phyloP scores from a whole-genome alignment of 352 stramenopile species.

The Globisporangium spiculum region DNA sequence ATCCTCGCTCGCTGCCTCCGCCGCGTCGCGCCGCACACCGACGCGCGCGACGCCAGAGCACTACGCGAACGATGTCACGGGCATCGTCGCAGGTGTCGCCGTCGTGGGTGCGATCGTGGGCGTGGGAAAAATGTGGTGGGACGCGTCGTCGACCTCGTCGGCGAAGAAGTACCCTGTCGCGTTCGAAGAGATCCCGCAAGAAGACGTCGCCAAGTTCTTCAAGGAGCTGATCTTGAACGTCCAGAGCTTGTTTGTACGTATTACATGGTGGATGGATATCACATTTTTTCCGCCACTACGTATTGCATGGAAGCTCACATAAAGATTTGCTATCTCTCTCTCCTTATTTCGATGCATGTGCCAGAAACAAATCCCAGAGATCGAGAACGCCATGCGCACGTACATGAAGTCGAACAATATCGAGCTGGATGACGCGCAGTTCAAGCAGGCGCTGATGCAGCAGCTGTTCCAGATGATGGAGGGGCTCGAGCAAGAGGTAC shows the following conservation, averaged over 20 bases:
- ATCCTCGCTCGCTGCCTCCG: not conserved
- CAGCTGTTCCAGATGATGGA: constrained; percentile 79
- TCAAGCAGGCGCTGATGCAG: constrained; percentile 69
- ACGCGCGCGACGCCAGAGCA: constrained; percentile 21
- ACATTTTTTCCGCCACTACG: not conserved
- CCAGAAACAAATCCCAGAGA: constrained; percentile 63
- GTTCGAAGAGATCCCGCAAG: constrained; percentile 58
- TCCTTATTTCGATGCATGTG: not conserved
- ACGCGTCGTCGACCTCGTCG: constrained; percentile 48
- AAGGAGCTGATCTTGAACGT: constrained; percentile 62
- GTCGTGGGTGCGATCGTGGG: constrained; percentile 62
- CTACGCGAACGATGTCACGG: constrained; percentile 51
- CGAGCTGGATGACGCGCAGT: constrained; percentile 61
- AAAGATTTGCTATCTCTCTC: not conserved
- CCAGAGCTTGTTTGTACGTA: constrained; percentile 60
- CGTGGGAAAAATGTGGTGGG: constrained; percentile 87
- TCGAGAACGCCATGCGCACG: constrained; percentile 59
- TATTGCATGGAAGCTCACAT: not conserved
- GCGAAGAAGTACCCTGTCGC: constrained; percentile 5
- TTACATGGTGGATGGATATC: not conserved
- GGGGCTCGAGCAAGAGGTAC: constrained; percentile 48
- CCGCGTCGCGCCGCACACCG: not conserved
- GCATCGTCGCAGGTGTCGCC: constrained; percentile 64
- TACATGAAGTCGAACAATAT: constrained; percentile 72
- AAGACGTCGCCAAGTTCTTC: constrained; percentile 70